These are phyloP conservation scores for Catunica adiposa DNA, from an alignment of 2,329 filamentous ascomycete genomes.

Conservation along the genomic window DNA sequence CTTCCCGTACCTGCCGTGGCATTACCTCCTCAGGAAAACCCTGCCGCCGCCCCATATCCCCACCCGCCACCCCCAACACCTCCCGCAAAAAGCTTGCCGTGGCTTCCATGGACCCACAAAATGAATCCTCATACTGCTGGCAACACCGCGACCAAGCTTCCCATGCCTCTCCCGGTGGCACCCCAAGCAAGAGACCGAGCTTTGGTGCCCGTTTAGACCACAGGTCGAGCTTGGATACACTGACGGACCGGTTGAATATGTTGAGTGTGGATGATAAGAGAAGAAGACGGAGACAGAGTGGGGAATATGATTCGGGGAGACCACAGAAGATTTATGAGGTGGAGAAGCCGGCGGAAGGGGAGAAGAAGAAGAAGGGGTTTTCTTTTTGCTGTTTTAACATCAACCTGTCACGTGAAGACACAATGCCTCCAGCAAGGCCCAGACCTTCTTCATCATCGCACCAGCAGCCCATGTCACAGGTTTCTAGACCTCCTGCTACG, in stretches of 20 bases:
- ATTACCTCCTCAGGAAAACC: slow-evolving; percentile 68
- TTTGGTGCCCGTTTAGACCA: not conserved
- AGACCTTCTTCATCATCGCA: not conserved
- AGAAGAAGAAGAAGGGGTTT: not conserved
- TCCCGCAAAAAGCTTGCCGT: slow-evolving; percentile 9
- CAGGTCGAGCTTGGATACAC: slow-evolving; percentile 46
- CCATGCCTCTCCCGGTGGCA: slow-evolving; percentile 27
- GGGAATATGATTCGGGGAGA: not conserved
- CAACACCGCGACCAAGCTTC: slow-evolving; percentile 81
- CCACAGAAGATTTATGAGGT: not conserved
- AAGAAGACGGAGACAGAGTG: slow-evolving; percentile 18
- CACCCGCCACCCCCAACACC: slow-evolving; percentile 18
- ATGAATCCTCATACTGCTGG: slow-evolving; percentile 68
- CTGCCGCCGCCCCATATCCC: slow-evolving; percentile 53
- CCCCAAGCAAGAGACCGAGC: slow-evolving; percentile 23
- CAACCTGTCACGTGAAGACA: not conserved
- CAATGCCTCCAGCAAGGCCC: not conserved
- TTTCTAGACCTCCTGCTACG: slow-evolving; percentile 18
- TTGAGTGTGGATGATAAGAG: slow-evolving; percentile 42
- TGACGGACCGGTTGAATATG: slow-evolving; percentile 64
- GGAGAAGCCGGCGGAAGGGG: not conserved
- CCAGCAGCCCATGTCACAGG: slow-evolving; percentile 25
- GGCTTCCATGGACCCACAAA: slow-evolving; percentile 23
- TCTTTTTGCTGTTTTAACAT: slow-evolving; percentile 11
- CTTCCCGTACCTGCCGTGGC: slow-evolving; percentile 71